A percentile compares a stretch with the other conserved stretches of the same genome.
These are phyloP conservation scores for Liriodendron chinense DNA, from an alignment of 164 flowering plant genomes.

Conservation along the genomic window DNA sequence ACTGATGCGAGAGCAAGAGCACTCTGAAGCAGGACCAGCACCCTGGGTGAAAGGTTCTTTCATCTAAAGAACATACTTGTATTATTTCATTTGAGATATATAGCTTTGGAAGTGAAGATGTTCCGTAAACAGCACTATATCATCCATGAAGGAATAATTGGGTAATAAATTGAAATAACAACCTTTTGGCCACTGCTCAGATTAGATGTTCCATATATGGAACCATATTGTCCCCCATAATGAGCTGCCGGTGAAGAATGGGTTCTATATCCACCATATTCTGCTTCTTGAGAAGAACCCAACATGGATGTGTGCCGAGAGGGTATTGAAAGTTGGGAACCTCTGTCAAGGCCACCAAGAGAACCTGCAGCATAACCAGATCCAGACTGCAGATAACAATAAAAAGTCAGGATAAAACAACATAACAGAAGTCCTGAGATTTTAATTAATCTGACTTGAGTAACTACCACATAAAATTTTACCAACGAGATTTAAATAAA, in stretches of 20 bases:
- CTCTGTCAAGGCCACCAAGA: constrained; percentile 47
- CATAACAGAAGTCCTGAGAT: neutral
- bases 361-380: constrained; percentile 47
- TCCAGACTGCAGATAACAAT: constrained; percentile 40
- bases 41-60: too few relatives aligned
- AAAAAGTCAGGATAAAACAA: neutral
- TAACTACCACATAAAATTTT: neutral
- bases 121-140: neutral
- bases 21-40: too few relatives aligned
- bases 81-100: too few relatives aligned
- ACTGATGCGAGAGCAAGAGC: too few relatives aligned
- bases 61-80: neutral
- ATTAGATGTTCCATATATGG: constrained; percentile 62
- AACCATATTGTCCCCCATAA: constrained; percentile 77
- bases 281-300: constrained; percentile 60
- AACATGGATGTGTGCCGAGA: constrained; percentile 57
- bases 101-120: too few relatives aligned
- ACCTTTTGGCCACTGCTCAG: constrained; percentile 64
- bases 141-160: neutral
- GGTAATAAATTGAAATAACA: neutral
- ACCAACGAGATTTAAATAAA: neutral
- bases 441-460: neutral
- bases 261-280: constrained; percentile 58
- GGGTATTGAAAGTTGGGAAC: constrained; percentile 41
- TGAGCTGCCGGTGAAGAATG: constrained; percentile 50